Base-by-base conservation (phyloP, 139 green algal genomes). In the Chlorella sp. region DNA sequence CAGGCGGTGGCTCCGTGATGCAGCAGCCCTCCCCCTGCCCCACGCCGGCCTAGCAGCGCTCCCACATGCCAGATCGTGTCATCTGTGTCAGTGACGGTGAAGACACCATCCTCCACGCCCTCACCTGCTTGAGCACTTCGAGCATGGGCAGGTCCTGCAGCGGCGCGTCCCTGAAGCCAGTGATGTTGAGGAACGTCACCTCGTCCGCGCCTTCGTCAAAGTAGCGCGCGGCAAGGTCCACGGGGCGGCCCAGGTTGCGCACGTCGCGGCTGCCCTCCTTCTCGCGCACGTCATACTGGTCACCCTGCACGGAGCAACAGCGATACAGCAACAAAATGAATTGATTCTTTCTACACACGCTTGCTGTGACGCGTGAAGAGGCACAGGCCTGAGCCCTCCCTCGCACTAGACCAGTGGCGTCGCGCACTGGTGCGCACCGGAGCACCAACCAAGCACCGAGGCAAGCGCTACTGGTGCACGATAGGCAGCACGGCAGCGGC, bases 141-240 rank as follows among this genome's bases (percentile, higher is more conserved):
- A 99, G 83, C 95, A 99, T 99, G 62, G 95, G 95, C 64, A 95
- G 70, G 82, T 99, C 95, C 2, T 80, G 82, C 61, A 99, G 78
- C 0, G 95, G 93, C 73, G 93, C 96, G 77, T 99, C 95, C 51
- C 93, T 68, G 80, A 89, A 87, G 6, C 89, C 91, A 3, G 95
- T 99, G 86, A 99, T 99, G 88, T 99, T 99, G 26, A 99, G 85
- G 83, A 99, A 99, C 17, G 93, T 64, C 67, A 88, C 82, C 85
- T 99, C 95, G 72, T 99, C 95, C 5, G 95, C 95, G 5, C 95
- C 95, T 70, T 97, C 92, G 4, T 87, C 64, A 82, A 96, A 98
- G 83, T 99, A 99, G 31, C 86, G 69, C 3, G 82, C 82, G 3
- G 85, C 86, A 31, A 94, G 80, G 29, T 90, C 82, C 29, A 94